phyloP scores from a whole-genome alignment of 75 land plant species.

The Larix kaempferi region DNA sequence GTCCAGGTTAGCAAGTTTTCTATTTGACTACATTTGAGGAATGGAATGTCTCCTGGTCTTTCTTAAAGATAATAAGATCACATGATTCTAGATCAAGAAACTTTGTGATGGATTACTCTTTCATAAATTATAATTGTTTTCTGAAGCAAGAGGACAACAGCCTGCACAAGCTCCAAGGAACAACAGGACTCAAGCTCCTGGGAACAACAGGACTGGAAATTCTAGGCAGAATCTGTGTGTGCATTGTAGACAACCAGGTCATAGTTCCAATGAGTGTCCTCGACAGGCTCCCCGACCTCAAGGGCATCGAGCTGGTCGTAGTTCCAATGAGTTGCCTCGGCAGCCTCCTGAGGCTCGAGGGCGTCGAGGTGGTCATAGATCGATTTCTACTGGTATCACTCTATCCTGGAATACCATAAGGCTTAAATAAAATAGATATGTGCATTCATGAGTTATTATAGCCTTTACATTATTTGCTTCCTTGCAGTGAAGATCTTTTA shows the following conservation, averaged over 20 bases:
- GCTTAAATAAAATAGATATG: not conserved
- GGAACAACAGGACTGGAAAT: slow-evolving; percentile 17
- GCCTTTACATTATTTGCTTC: no score
- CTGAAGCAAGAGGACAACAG: slow-evolving; percentile 43
- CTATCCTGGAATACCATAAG: not conserved
- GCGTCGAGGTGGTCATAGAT: slow-evolving; percentile 4
- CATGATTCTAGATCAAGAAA: not conserved
- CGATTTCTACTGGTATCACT: slow-evolving; percentile 1
- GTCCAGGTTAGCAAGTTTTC: slow-evolving; percentile 21
- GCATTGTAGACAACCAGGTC: slow-evolving; percentile 65
- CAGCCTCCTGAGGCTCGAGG: slow-evolving; percentile 10
- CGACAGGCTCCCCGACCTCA: slow-evolving; percentile 21
- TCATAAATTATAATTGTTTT: not conserved
- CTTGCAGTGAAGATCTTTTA: no score
- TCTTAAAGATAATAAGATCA: slow-evolving; percentile 10
- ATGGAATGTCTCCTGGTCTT: slow-evolving; percentile 6
- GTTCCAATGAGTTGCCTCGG: slow-evolving; percentile 1
- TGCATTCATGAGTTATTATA: no score
- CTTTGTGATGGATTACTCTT: not conserved
- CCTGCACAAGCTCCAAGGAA: slow-evolving; percentile 12
- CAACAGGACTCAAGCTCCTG: not conserved
- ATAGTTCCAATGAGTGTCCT: slow-evolving; percentile 67
- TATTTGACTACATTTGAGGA: slow-evolving; percentile 15
- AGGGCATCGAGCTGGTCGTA: slow-evolving; percentile 10
- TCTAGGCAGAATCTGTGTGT: slow-evolving; percentile 33